Base-by-base conservation (phyloP, 352 stramenopile genomes). In the Phytophthora podocarpi region DNA sequence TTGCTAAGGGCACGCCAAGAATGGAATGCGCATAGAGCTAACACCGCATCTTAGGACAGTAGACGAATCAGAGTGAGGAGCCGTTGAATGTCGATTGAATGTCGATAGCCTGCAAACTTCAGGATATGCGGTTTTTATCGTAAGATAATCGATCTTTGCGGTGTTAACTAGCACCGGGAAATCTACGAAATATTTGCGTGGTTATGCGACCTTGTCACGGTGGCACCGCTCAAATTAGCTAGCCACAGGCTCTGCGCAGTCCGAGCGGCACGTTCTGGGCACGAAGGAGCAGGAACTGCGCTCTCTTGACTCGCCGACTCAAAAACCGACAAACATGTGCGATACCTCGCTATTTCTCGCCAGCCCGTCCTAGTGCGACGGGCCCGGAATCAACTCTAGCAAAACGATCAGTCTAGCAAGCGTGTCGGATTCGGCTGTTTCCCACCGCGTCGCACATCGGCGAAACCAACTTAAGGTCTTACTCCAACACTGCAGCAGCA, bases 111-210 rank as follows among this genome's bases (percentile, higher is more conserved):
- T n/a, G n/a, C n/a, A 58, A 64, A 60, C 48, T 67, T 67, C 58
- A 66, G 47, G 37, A 40, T 20, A 21, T 37, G 34, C n/a, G n/a
- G n/a, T n/a, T n/a, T n/a, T n/a, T n/a, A n/a, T n/a, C n/a, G 48
- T 61, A 67, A 56, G 20, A 23, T 37, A 21, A 23, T 31, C 15
- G 24, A 41, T 36, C 16, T 48, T 58, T 59, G 54, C 57, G 48
- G 49, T 61, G 56, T 59, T 28, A 24, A 52, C 30, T n/a, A 46
- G 56, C 56, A 64, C 37, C 55, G 28, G 46, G 21, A 64, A 39
- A 37, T 53, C 40, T 23, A 52, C 51, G 40, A 51, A 37, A n/a
- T n/a, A 28, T 46, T 46, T 57, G 56, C 56, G 37, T 57, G 23
- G 15, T 45, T 65, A 48, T 65, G 46, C 41, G 37, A 64, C 46